phyloP scores from a whole-genome alignment of 2,329 filamentous ascomycete species.

The Diaporthe humulicola region DNA sequence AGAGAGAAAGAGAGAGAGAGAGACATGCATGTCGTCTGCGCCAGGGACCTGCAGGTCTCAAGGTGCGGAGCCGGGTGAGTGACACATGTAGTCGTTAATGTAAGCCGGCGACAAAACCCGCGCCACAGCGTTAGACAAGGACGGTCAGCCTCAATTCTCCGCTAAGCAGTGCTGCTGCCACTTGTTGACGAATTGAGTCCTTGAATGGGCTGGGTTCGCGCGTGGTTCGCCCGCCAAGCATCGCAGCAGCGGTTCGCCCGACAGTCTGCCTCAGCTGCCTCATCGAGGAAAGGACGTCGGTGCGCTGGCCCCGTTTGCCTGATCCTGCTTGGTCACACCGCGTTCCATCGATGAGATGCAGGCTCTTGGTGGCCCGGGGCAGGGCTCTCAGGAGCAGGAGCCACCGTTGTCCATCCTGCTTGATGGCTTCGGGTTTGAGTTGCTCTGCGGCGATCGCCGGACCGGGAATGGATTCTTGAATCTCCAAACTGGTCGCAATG shows the following conservation, averaged over 20 bases:
- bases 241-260: conserved; percentile 22
- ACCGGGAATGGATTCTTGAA: neutral
- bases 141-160: conserved; percentile 29
- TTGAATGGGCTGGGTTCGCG: neutral
- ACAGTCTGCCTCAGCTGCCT: conserved; percentile 31
- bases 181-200: neutral
- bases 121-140: conserved; percentile 1
- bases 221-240: conserved; percentile 30
- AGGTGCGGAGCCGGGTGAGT: conserved; percentile 14
- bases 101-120: neutral
- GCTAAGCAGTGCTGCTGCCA: neutral
- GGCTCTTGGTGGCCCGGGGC: neutral
- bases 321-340: neutral
- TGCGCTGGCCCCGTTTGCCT: conserved; percentile 31
- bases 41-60: conserved; percentile 22
- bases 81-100: conserved; percentile 12
- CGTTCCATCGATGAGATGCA: neutral
- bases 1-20: neutral
- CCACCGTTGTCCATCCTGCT: neutral
- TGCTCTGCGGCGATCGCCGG: neutral
- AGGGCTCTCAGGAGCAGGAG: conserved; percentile 10
- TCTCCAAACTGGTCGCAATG: neutral
- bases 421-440: neutral
- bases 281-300: conserved; percentile 14
- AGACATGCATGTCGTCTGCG: conserved; percentile 31